phyloP scores from a whole-genome alignment of 352 stramenopile species.

The Pythium aphanidermatum region DNA sequence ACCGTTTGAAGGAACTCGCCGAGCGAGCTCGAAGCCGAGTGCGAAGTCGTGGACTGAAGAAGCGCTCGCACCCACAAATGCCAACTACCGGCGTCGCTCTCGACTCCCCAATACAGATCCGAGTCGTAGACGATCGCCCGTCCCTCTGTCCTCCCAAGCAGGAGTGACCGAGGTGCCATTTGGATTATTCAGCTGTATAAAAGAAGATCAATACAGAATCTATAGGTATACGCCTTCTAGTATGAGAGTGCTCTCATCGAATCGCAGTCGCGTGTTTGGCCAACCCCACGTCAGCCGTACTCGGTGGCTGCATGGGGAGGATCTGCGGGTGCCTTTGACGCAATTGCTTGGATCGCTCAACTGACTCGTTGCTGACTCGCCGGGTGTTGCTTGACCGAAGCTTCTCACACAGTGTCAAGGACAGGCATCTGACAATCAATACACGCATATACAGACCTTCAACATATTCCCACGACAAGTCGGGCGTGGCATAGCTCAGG shows the following conservation, averaged over 20 bases:
- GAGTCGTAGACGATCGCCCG: too few relatives aligned
- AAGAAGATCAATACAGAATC: too few relatives aligned
- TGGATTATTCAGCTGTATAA: too few relatives aligned
- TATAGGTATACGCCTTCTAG: too few relatives aligned
- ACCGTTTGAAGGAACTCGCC: slow-evolving; percentile 34
- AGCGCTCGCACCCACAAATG: too few relatives aligned
- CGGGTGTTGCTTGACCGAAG: slow-evolving; percentile 12
- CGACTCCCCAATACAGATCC: too few relatives aligned
- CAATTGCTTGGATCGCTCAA: not conserved
- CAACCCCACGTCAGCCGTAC: too few relatives aligned
- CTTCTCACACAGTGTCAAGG: slow-evolving; percentile 6
- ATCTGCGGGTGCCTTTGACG: not conserved
- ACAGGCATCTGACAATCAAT: slow-evolving; percentile 11
- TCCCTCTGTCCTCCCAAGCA: too few relatives aligned
- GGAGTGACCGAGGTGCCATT: too few relatives aligned
- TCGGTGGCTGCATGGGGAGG: not conserved
- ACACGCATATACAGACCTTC: slow-evolving; percentile 34
- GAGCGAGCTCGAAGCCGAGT: slow-evolving; percentile 38
- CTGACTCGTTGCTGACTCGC: slow-evolving; percentile 6
- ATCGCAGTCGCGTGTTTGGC: too few relatives aligned
- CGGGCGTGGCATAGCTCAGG: slow-evolving; percentile 16
- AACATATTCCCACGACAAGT: slow-evolving; percentile 30
- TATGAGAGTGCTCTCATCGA: too few relatives aligned
- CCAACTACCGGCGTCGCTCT: too few relatives aligned
- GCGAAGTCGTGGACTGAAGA: slow-evolving; percentile 11